A percentile compares a stretch with the other conserved stretches of the same genome.
Conservation (phyloP, 2,329 filamentous ascomycete species). For the Eutypa lata region DNA sequence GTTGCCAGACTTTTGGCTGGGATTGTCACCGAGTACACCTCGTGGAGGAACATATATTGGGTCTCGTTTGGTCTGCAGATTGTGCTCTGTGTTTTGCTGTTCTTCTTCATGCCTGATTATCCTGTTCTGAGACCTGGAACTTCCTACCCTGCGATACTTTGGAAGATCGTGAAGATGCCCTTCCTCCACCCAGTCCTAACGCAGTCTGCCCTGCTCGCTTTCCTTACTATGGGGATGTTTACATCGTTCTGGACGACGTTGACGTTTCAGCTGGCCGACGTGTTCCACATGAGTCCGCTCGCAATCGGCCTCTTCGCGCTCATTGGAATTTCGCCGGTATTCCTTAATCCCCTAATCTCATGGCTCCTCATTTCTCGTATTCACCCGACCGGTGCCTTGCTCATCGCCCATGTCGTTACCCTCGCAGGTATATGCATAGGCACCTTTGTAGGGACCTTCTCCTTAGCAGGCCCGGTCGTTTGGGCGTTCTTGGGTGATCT, state of each 20-base stretch:
- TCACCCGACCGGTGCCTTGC: constrained; percentile 21
- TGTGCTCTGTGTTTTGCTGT: constrained; percentile 62
- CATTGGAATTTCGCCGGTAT: constrained; percentile 24
- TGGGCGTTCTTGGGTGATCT: constrained; percentile 31
- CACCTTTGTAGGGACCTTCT: constrained; percentile 29
- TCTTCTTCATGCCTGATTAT: constrained; percentile 76
- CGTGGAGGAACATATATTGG: constrained; percentile 80
- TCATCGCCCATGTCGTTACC: constrained; percentile 18
- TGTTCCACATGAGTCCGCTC: constrained; percentile 24
- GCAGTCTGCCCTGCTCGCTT: constrained; percentile 65
- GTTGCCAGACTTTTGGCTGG: constrained; percentile 74
- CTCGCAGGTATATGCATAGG: constrained; percentile 22
- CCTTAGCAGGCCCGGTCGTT: constrained; percentile 29
- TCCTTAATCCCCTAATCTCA: constrained; percentile 25
- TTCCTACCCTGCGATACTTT: constrained; percentile 64
- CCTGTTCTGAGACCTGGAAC: constrained; percentile 68
- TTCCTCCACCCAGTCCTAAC: constrained; percentile 64
- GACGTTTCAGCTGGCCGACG: constrained; percentile 26
- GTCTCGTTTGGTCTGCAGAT: constrained; percentile 70
- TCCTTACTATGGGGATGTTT: constrained; percentile 53
- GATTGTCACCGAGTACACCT: constrained; percentile 68
- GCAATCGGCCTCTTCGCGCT: constrained; percentile 26
- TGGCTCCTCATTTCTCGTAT: constrained; percentile 20
- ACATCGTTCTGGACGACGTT: constrained; percentile 50
- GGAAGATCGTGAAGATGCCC: constrained; percentile 62